Evolutionary conservation across 75 land plant species (phyloP).

Genomic region (Pinus albicaulis): DNA sequence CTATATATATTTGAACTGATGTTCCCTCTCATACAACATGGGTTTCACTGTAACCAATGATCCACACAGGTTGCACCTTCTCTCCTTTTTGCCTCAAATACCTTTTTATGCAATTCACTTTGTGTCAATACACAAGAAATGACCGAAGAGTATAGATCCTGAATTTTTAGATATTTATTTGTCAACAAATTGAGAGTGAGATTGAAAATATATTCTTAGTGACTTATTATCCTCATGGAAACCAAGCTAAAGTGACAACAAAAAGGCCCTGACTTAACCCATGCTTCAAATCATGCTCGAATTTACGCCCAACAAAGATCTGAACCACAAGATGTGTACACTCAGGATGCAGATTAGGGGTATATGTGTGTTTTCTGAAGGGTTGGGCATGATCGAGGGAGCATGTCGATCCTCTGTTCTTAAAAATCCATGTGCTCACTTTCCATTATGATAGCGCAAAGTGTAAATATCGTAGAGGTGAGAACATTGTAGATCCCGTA

Average conservation of each 20-base stretch:
- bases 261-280: conserved; percentile 70
- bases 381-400: too few relatives aligned
- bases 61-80: too few relatives aligned
- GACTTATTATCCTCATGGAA: conserved; percentile 41
- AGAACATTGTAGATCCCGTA: too few relatives aligned
- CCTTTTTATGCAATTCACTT: conserved; percentile 75
- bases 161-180: conserved; percentile 12
- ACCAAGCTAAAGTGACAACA: conserved; percentile 91
- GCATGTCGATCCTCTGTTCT: too few relatives aligned
- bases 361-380: too few relatives aligned
- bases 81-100: conserved; percentile 70
- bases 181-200: conserved; percentile 8
- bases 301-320: conserved; percentile 79
- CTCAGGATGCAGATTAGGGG: conserved; percentile 78
- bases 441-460: too few relatives aligned
- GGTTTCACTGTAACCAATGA: conserved; percentile 60
- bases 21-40: conserved; percentile 84
- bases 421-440: too few relatives aligned
- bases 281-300: conserved; percentile 93
- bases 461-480: too few relatives aligned
- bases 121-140: too few relatives aligned
- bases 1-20: conserved; percentile 57
- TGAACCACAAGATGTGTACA: conserved; percentile 98
- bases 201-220: conserved; percentile 12
- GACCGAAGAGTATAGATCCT: conserved; percentile 34